Percentiles rank a stretch among this genome's conserved stretches.
Evolutionary conservation across 805 yeast genomes (phyloP).

Genomic region (Pichia membranifaciens): DNA sequence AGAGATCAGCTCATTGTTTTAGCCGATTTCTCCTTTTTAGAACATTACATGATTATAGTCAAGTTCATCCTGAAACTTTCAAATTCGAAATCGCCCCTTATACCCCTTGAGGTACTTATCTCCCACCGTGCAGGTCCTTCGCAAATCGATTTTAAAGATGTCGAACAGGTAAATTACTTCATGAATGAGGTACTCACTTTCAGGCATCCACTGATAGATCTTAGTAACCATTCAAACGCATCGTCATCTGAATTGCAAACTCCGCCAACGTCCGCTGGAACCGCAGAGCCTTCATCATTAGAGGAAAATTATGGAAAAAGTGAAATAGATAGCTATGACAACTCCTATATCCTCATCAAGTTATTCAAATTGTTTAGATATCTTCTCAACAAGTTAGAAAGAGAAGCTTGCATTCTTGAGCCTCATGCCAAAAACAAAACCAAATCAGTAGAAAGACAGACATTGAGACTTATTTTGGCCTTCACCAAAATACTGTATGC

Average conservation of each 20-base stretch:
- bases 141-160: conserved; percentile 14
- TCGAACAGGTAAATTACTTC: conserved; percentile 15
- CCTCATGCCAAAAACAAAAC: conserved; percentile 19
- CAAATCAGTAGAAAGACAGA: conserved; percentile 24
- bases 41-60: conserved; percentile 29
- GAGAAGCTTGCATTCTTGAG: conserved; percentile 23
- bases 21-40: conserved; percentile 47
- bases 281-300: too few species aligned
- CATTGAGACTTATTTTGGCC: conserved; percentile 28
- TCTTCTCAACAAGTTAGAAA: conserved; percentile 22
- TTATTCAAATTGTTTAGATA: conserved; percentile 33
- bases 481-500: conserved; percentile 29
- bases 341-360: conserved; percentile 38
- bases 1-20: conserved; percentile 46
- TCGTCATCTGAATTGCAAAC: too few species aligned
- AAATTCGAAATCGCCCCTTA: conserved; percentile 25
- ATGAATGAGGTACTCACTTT: conserved; percentile 18
- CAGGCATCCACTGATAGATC: conserved; percentile 15
- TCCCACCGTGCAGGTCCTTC: neutral
- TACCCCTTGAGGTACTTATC: conserved; percentile 21
- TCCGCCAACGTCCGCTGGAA: too few species aligned
- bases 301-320: neutral
- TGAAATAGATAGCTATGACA: conserved; percentile 21
- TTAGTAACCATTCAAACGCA: neutral
- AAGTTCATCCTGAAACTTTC: conserved; percentile 25